Conservation (phyloP, 257 asterid genomes). For the Linaria vulgaris region DNA sequence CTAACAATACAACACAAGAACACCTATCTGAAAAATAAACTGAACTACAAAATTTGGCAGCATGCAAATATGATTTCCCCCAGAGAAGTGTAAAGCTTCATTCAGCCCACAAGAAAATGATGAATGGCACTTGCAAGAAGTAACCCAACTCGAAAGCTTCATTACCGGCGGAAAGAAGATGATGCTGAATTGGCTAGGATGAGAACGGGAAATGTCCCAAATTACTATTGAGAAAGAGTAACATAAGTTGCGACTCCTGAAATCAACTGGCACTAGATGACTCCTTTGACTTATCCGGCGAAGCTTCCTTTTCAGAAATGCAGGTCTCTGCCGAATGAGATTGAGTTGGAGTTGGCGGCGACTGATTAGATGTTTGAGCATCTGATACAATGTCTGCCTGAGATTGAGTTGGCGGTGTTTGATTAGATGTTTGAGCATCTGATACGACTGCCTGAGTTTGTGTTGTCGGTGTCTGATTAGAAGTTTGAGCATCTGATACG, state of each 20-base stretch:
- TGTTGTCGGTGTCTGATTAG: not conserved
- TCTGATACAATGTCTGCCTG: conserved; percentile 43
- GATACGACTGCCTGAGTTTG: conserved; percentile 33
- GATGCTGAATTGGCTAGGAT: too few relatives aligned
- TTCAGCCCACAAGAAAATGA: too few relatives aligned
- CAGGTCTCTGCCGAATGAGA: conserved; percentile 45
- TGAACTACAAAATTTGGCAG: too few relatives aligned
- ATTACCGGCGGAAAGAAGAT: too few relatives aligned
- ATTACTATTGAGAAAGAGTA: too few relatives aligned
- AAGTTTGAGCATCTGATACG: not conserved
- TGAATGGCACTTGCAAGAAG: too few relatives aligned
- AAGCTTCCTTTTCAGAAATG: conserved; percentile 55
- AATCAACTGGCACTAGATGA: conserved; percentile 43
- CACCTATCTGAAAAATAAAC: too few relatives aligned
- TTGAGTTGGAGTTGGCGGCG: conserved; percentile 1
- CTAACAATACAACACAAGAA: too few relatives aligned
- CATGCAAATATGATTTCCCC: too few relatives aligned
- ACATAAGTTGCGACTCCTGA: not conserved
- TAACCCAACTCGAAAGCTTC: too few relatives aligned
- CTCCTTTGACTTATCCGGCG: conserved; percentile 61
- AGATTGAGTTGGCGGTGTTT: conserved; percentile 7
- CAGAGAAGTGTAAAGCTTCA: too few relatives aligned
- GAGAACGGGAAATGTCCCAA: too few relatives aligned
- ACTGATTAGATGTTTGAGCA: conserved; percentile 45
- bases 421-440: conserved; percentile 53